phyloP scores from a whole-genome alignment of 176 grass and related monocot genomes.

The Otatea glauca region DNA sequence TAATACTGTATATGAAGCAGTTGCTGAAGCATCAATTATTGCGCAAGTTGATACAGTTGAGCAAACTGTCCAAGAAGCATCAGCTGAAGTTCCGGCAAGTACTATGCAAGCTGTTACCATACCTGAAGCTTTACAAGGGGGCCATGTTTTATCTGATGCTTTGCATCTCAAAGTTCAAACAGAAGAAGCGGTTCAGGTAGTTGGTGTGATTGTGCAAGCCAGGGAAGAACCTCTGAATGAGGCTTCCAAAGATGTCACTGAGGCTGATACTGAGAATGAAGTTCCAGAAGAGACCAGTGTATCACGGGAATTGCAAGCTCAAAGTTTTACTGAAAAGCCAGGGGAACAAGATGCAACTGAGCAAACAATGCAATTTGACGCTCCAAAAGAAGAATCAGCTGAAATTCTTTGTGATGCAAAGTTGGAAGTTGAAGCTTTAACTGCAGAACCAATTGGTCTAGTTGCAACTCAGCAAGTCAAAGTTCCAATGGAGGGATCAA shows the following conservation, averaged over 20 bases:
- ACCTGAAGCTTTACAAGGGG: background rate
- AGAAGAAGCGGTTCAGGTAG: background rate
- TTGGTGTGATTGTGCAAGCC: background rate
- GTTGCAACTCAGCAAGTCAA: constrained; percentile 32
- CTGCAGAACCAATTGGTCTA: constrained; percentile 20
- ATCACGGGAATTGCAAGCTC: constrained; percentile 23
- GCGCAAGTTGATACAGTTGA: constrained; percentile 1
- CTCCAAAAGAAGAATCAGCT: constrained; percentile 32
- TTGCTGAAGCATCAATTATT: constrained; percentile 25
- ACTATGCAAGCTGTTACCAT: background rate
- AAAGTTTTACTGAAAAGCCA: constrained; percentile 8
- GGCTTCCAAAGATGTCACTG: background rate
- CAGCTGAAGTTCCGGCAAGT: background rate
- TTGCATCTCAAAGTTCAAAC: background rate
- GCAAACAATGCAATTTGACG: constrained; percentile 35
- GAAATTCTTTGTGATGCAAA: constrained; percentile 8
- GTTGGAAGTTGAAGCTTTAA: constrained; percentile 20
- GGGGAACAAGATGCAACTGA: constrained; percentile 28
- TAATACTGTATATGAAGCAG: constrained; percentile 20
- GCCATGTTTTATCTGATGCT: background rate
- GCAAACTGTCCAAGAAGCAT: background rate
- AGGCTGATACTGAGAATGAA: background rate
- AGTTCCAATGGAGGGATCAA: constrained; percentile 23
- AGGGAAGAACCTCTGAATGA: constrained; percentile 12
- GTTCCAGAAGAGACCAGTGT: constrained; percentile 9